Evolutionary conservation across 2,329 filamentous ascomycete species (phyloP).

Genomic region (Fusarium stilboides): DNA sequence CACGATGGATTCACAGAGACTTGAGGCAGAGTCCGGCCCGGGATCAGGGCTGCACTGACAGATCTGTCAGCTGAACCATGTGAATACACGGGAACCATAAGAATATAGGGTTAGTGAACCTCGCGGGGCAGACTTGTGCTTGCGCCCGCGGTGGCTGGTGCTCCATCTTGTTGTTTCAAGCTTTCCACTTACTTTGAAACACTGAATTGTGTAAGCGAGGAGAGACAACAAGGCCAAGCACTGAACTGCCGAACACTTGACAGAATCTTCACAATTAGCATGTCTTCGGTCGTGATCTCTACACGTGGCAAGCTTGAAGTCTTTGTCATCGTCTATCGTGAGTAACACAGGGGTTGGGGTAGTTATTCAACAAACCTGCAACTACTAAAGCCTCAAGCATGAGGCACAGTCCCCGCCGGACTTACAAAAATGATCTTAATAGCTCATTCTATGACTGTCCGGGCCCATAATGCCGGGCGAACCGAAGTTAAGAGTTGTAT

Average conservation of each 20-base stretch:
- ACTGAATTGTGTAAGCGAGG: conserved; percentile 39
- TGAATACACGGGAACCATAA: background rate
- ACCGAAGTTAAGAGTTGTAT: conserved; percentile 22
- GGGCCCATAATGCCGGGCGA: conserved; percentile 3
- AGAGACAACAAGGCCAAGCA: conserved; percentile 17
- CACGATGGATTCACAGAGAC: conserved; percentile 20
- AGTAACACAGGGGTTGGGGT: no score
- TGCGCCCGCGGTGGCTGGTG: conserved; percentile 28
- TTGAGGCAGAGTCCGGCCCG: conserved; percentile 27
- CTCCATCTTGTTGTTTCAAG: conserved; percentile 39
- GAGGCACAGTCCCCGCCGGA: no score
- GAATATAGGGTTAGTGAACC: no score
- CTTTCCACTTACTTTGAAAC: conserved; percentile 33
- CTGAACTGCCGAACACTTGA: conserved; percentile 32
- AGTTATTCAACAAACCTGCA: no score
- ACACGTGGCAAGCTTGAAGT: no score
- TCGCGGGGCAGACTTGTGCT: background rate
- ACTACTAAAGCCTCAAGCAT: no score
- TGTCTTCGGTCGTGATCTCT: no score
- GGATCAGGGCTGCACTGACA: conserved; percentile 12
- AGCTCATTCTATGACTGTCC: background rate
- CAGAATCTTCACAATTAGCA: background rate
- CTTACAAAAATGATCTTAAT: background rate
- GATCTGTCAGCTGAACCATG: conserved; percentile 33
- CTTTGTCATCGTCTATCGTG: no score